Evolutionary conservation across 164 flowering plant species (phyloP), one percentile per base, ranked within the genome.

Genomic region (Vitis cinerea): DNA sequence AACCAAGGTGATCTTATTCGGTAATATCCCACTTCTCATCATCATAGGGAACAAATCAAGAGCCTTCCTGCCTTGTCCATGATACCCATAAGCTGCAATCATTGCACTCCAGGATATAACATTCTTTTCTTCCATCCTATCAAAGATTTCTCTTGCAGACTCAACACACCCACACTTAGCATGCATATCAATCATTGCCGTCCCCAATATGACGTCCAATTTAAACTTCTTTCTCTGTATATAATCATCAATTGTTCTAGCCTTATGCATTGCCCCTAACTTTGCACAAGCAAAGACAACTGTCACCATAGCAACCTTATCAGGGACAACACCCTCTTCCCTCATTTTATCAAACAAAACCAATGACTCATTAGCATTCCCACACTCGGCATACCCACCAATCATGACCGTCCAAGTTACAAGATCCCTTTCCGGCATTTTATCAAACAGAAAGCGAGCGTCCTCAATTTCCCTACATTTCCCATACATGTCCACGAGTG

Each of bases 361-460:
- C 81, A 81, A 65, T 7, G 91, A 78, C 59, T 81, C 80, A n/a
- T 51, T 58, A 19, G 84, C 78, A 74, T 74, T 73, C 63, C 83
- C 84, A 64, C 71, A 72, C 37, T 85, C 88, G 0, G 86, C 87
- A 76, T 72, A 84, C 1, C 71, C 88, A 10, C 80, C 79, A 56
- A 86, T 79, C 87, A 87, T 85, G 10, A 83, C 85, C 3, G 89
- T 88, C 87, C 88, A 86, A 3, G 86, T 72, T 4, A 84, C 83
- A 63, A 82, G 74, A 54, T 82, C 92, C 72, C 71, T 85, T 2
- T 61, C 73, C 1, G 31, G 72, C 88, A 87, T 87, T 68, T 65
- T 66, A 72, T 81, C 85, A 61, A 87, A 87, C 84, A 87, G 10
- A 10, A 58, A 67, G 13, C 77, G 63, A 27, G 91, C 85, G 67